Percentiles rank a stretch among this genome's conserved stretches.
Evolutionary conservation across 148 eudicot genomes (phyloP).

Genomic region (Amaranthus palmeri): DNA sequence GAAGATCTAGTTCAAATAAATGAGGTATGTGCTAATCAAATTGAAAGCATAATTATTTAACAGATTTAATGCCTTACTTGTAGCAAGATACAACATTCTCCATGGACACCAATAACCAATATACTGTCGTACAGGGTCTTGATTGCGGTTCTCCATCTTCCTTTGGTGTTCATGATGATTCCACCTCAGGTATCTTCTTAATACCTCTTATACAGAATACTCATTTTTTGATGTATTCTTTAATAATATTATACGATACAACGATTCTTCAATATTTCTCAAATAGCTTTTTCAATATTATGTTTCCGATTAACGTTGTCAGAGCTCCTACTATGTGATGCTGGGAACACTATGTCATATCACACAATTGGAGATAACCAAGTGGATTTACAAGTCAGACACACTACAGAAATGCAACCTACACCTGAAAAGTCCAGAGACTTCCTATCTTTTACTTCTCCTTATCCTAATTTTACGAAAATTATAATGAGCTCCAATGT

Average conservation of each 20-base stretch:
- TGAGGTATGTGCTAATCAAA: neutral
- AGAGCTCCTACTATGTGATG: conserved; percentile 20
- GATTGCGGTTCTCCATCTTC: conserved; percentile 4
- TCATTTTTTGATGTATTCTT: neutral
- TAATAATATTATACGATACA: neutral
- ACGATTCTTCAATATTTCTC: neutral
- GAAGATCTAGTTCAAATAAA: conserved; percentile 1
- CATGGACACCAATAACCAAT: conserved; percentile 5
- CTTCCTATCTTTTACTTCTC: conserved; percentile 51
- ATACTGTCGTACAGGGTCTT: conserved; percentile 9
- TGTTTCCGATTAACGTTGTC: conserved; percentile 9
- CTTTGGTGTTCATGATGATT: neutral
- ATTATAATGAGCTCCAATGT: conserved; percentile 73
- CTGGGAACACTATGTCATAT: conserved; percentile 8
- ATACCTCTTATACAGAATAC: neutral
- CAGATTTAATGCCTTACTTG: conserved; percentile 3
- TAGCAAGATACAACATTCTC: conserved; percentile 7
- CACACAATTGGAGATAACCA: conserved; percentile 11
- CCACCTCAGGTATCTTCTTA: conserved; percentile 1
- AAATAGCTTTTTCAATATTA: neutral
- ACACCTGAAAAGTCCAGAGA: conserved; percentile 48
- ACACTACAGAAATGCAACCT: conserved; percentile 23
- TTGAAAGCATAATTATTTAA: neutral
- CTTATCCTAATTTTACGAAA: conserved; percentile 59
- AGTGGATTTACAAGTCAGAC: conserved; percentile 4